Evolutionary conservation across 345 rosid species (phyloP), one percentile per base, ranked within the genome.

Genomic region (Eucalyptus fibrosa): DNA sequence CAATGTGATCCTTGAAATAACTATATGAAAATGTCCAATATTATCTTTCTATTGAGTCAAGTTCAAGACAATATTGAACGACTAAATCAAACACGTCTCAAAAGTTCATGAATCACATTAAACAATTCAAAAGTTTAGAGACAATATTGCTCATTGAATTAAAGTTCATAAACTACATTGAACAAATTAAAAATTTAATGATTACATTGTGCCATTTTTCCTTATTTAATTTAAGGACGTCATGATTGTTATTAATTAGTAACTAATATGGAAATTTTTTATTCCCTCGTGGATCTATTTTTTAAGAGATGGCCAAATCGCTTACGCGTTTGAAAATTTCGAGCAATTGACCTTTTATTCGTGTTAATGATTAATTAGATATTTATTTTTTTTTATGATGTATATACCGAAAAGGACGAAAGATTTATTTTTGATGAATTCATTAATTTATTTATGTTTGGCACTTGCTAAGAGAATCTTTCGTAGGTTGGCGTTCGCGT

Each of bases 141-240:
- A 7, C 0, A 1, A 4, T 1, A 1, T 56, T 56, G 1, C 14
- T 4, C 11, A n/a, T n/a, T n/a, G 23, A 16, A 1, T 4, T 53
- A 53, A 53, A 53, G 1, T 21, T 53, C 0, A 53, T 1, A 0
- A 0, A 53, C 1, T 53, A 8, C 1, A 8, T 19, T 53, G 0
- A 53, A 2, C 26, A 53, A 53, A 21, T 21, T 8, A 4, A 53
- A 53, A 53, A 19, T 53, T 53, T 21, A 4, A 53, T 0, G 1
- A 8, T 1, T 5, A 53, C 1, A 53, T 19, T 53, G 26, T 53
- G 1, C 2, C 11, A 0, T 53, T 21, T 53, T 53, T 5, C 24
- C 59, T 53, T 56, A 24, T 5, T 56, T 23, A 62, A 28, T 44
- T 44, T 44, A 28, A 28, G 34, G 34, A 30, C 1, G 17, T 4